A percentile compares a stretch with the other conserved stretches of the same genome.
Conservation (phyloP, 108 stramenopile genomes). For the Conticribra weissflogii region DNA sequence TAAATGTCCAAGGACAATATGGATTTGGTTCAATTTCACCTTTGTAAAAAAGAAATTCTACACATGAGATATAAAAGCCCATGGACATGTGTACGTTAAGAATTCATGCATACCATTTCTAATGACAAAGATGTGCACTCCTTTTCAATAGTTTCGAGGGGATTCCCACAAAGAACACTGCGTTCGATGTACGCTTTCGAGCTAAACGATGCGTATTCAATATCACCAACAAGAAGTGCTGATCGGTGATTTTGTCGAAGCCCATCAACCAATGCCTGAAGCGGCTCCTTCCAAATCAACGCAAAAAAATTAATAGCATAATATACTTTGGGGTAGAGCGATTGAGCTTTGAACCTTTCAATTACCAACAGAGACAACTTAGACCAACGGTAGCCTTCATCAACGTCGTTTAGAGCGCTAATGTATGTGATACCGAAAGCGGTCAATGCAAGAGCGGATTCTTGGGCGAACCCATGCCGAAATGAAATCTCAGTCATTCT, state of each 20-base stretch:
- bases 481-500: not conserved
- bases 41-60: not conserved
- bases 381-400: slow-evolving; percentile 6
- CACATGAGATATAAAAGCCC: too few species aligned
- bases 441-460: slow-evolving; percentile 14
- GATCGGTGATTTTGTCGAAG: not conserved
- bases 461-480: slow-evolving; percentile 11
- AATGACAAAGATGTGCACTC: slow-evolving; percentile 4
- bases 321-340: slow-evolving; percentile 1
- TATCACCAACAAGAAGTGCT: slow-evolving; percentile 14
- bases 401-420: slow-evolving; percentile 13
- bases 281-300: slow-evolving; percentile 20
- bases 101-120: slow-evolving; percentile 1
- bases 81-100: too few species aligned
- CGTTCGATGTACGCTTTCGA: not conserved
- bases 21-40: not conserved
- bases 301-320: not conserved
- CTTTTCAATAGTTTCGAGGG: slow-evolving; percentile 7
- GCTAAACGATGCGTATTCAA: not conserved
- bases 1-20: not conserved
- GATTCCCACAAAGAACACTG: slow-evolving; percentile 3
- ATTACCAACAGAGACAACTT: slow-evolving; percentile 1
- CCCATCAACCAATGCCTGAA: not conserved
- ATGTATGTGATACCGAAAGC: slow-evolving; percentile 1
- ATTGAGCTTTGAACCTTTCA: slow-evolving; percentile 12